These are phyloP conservation scores for Didymella segeticola DNA, from an alignment of 2,329 filamentous ascomycete species.

Conservation along the genomic window DNA sequence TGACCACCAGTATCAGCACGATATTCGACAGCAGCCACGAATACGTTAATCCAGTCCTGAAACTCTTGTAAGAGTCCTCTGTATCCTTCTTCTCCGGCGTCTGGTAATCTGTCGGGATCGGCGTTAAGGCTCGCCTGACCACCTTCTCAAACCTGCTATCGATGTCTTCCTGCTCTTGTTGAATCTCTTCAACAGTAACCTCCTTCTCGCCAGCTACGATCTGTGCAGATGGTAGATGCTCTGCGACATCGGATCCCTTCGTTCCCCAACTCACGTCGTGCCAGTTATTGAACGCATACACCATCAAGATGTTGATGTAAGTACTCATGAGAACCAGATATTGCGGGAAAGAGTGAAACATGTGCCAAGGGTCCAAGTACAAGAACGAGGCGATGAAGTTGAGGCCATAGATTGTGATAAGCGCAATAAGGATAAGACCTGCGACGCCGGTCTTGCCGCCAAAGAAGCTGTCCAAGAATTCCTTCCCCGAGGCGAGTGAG, in stretches of 20 bases:
- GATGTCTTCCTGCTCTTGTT: constrained; percentile 94
- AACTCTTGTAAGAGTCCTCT: constrained; percentile 13
- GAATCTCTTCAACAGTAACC: constrained; percentile 80
- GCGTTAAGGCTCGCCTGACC: constrained; percentile 74
- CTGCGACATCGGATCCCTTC: constrained; percentile 92
- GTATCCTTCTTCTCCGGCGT: background rate
- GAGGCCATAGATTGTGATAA: constrained; percentile 89
- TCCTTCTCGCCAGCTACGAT: constrained; percentile 74
- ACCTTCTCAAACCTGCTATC: constrained; percentile 93
- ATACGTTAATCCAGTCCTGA: constrained; percentile 19
- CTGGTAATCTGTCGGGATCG: constrained; percentile 19
- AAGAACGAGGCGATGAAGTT: constrained; percentile 94
- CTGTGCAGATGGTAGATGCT: constrained; percentile 85
- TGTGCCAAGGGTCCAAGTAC: constrained; percentile 98
- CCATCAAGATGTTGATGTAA: constrained; percentile 98
- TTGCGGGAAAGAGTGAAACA: constrained; percentile 97
- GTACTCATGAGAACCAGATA: constrained; percentile 91
- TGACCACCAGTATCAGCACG: constrained; percentile 12
- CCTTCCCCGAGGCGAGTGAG: constrained; percentile 65
- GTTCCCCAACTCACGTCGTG: constrained; percentile 99
- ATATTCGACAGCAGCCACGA: constrained; percentile 22
- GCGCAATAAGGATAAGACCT: constrained; percentile 88
- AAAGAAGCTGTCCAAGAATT: constrained; percentile 81
- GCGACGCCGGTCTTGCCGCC: constrained; percentile 67
- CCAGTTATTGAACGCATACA: constrained; percentile 99